These are phyloP conservation scores for Phoma sp. DNA, from an alignment of 2,329 filamentous ascomycete species.

Conservation along the genomic window DNA sequence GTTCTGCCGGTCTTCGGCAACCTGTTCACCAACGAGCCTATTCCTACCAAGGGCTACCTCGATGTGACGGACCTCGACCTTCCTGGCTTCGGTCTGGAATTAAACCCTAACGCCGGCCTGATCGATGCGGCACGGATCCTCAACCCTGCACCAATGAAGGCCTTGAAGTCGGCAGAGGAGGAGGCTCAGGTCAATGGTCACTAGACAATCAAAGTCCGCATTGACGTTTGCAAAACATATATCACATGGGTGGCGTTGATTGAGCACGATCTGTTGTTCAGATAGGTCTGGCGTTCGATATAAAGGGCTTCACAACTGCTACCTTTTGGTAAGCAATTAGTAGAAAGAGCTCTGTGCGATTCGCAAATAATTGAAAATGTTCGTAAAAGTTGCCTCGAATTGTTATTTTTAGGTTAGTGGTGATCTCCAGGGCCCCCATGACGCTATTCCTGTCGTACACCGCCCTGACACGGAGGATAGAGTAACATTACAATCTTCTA, in stretches of 20 bases:
- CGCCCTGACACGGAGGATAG: conserved; percentile 1
- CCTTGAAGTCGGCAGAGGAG: conserved; percentile 44
- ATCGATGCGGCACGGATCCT: conserved; percentile 77
- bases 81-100: conserved; percentile 86
- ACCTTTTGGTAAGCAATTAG: conserved; percentile 10
- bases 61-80: conserved; percentile 81
- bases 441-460: conserved; percentile 14
- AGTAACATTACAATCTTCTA: not conserved
- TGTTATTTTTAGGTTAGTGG: conserved; percentile 34
- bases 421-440: conserved; percentile 24
- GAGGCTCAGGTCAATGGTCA: conserved; percentile 25
- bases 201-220: conserved; percentile 7
- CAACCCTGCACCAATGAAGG: conserved; percentile 63
- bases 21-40: conserved; percentile 87
- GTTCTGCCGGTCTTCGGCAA: conserved; percentile 92
- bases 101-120: conserved; percentile 81
- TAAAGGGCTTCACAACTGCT: conserved; percentile 12
- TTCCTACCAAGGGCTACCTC: conserved; percentile 81
- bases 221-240: conserved; percentile 12
- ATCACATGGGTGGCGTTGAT: conserved; percentile 10
- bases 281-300: conserved; percentile 27
- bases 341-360: conserved; percentile 7
- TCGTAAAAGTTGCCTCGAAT: not conserved
- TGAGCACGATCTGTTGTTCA: conserved; percentile 12
- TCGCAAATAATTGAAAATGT: conserved; percentile 8